Percentiles rank a stretch among this genome's conserved stretches.
These are phyloP conservation scores for Coemansia sp. DNA, from an alignment of 192 early-diverging fungal species.

Conservation along the genomic window DNA sequence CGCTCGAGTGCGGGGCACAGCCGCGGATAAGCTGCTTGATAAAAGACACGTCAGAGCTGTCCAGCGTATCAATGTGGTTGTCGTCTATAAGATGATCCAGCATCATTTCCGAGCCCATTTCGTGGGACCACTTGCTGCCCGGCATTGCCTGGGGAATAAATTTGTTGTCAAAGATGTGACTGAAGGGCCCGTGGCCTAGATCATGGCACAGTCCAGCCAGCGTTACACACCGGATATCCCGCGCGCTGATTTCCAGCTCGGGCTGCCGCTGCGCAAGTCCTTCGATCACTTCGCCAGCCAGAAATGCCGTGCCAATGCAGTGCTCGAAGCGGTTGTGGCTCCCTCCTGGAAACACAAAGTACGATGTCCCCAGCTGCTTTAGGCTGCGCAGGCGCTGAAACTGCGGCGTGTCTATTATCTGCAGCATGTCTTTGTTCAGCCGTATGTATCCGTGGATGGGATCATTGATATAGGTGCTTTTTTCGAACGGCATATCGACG, in stretches of 20 bases:
- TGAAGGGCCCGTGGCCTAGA: conserved; percentile 94
- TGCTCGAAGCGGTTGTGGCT: conserved; percentile 98
- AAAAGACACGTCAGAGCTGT: conserved; percentile 55
- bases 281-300: conserved; percentile 72
- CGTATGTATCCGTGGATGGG: conserved; percentile 66
- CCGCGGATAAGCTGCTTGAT: conserved; percentile 77
- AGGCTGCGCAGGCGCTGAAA: conserved; percentile 94
- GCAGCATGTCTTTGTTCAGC: conserved; percentile 62
- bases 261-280: conserved; percentile 72
- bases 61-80: conserved; percentile 64
- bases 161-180: conserved; percentile 90
- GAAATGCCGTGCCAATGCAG: conserved; percentile 80
- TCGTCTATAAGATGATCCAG: conserved; percentile 75
- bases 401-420: conserved; percentile 88
- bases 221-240: conserved; percentile 81
- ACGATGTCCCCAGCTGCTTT: conserved; percentile 83
- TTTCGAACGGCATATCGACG: neutral
- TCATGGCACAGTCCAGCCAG: conserved; percentile 94
- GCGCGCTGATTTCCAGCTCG: conserved; percentile 71
- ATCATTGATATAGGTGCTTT: conserved; percentile 45
- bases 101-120: conserved; percentile 83
- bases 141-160: conserved; percentile 71
- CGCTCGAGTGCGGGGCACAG: conserved; percentile 24
- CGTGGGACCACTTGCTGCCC: conserved; percentile 65
- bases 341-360: conserved; percentile 90